These are phyloP conservation scores for Rhizopus sp. DNA, from an alignment of 371 early-diverging fungal genomes.

Conservation along the genomic window DNA sequence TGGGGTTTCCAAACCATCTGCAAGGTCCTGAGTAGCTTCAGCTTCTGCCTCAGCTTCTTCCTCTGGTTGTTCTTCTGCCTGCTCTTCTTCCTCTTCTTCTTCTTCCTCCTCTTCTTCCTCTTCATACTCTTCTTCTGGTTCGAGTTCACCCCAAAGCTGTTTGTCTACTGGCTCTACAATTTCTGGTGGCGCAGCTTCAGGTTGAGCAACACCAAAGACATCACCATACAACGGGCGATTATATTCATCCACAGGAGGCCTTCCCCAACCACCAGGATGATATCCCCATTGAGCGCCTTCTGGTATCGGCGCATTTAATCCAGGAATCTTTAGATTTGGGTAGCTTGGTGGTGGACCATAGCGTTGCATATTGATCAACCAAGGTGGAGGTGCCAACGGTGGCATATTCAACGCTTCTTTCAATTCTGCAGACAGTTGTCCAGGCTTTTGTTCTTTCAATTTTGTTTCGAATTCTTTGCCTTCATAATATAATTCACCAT, in stretches of 20 bases:
- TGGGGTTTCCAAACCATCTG: constrained; percentile 84
- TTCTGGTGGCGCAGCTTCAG: constrained; percentile 45
- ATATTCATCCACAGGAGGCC: constrained; percentile 95
- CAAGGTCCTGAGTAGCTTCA: constrained; percentile 40
- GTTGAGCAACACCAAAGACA: constrained; percentile 78
- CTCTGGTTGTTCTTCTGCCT: constrained; percentile 49
- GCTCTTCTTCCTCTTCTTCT: constrained; percentile 65
- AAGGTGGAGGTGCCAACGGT: constrained; percentile 95
- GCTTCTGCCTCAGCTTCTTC: constrained; percentile 38
- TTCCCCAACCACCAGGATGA: constrained; percentile 98
- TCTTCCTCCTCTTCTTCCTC: constrained; percentile 62
- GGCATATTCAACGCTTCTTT: constrained; percentile 90
- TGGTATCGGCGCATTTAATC: constrained; percentile 97
- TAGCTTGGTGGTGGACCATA: constrained; percentile 98
- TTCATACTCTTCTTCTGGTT: constrained; percentile 68
- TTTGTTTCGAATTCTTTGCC: constrained; percentile 96
- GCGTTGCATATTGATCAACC: constrained; percentile 98
- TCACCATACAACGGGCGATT: constrained; percentile 96
- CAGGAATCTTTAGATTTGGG: constrained; percentile 91
- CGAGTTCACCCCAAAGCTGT: constrained; percentile 84
- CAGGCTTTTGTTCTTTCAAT: constrained; percentile 88
- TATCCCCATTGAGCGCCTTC: constrained; percentile 98
- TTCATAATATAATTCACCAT: constrained; percentile 96
- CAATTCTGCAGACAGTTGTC: constrained; percentile 85
- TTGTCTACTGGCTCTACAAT: constrained; percentile 73